Conservation (phyloP, 2,329 filamentous ascomycete genomes). For the Microascus cirrosus region DNA sequence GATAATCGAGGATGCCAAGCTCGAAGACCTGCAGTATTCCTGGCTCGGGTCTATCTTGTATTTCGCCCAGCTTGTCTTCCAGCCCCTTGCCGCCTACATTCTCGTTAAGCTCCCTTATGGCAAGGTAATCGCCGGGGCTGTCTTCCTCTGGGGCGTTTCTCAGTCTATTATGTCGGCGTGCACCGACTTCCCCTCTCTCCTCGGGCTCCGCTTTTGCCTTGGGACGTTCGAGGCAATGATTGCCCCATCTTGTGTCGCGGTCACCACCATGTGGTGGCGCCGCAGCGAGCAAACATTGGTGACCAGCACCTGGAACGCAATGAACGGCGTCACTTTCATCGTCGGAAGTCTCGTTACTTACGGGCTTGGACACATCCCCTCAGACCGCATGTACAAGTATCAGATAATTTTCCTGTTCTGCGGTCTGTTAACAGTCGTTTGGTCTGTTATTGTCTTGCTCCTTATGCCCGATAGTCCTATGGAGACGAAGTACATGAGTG, state of each 20-base stretch:
- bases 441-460: slow-evolving; percentile 30
- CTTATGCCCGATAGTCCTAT: slow-evolving; percentile 38
- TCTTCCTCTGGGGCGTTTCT: slow-evolving; percentile 37
- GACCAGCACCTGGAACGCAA: slow-evolving; percentile 38
- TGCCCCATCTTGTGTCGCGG: slow-evolving; percentile 41
- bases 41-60: slow-evolving; percentile 47
- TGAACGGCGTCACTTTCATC: slow-evolving; percentile 44
- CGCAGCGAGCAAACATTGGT: slow-evolving; percentile 45
- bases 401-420: slow-evolving; percentile 44
- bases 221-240: slow-evolving; percentile 33
- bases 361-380: slow-evolving; percentile 45
- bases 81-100: slow-evolving; percentile 35
- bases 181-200: slow-evolving; percentile 29
- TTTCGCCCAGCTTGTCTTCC: slow-evolving; percentile 39
- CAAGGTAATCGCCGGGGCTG: slow-evolving; percentile 34
- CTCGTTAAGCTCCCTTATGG: slow-evolving; percentile 38
- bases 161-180: slow-evolving; percentile 35
- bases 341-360: slow-evolving; percentile 45
- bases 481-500: slow-evolving; percentile 37
- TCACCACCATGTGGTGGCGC: slow-evolving; percentile 40
- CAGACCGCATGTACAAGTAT: slow-evolving; percentile 30
- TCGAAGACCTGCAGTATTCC: slow-evolving; percentile 43
- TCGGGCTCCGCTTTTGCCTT: slow-evolving; percentile 28
- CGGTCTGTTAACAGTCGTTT: slow-evolving; percentile 35
- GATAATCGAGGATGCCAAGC: slow-evolving; percentile 43